phyloP scores from a whole-genome alignment of 164 flowering plant genomes.

The Sextonia rubra region DNA sequence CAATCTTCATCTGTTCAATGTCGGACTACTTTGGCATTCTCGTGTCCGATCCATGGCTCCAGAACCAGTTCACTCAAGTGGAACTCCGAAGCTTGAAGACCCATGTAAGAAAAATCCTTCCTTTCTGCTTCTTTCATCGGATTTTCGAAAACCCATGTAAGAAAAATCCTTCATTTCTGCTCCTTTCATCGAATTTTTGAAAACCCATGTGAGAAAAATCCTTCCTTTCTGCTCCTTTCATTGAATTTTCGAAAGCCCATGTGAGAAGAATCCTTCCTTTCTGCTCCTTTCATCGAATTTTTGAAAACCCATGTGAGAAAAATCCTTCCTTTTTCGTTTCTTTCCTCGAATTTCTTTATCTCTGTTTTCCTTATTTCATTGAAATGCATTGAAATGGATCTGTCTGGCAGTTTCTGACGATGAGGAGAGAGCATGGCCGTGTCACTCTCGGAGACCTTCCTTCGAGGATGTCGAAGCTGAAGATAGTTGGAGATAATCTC shows the following conservation, averaged over 20 bases:
- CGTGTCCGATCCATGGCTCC: constrained; percentile 93
- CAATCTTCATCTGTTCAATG: constrained; percentile 25
- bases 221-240: too few species aligned
- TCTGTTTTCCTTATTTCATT: constrained; percentile 1
- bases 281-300: too few species aligned
- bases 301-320: too few species aligned
- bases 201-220: too few species aligned
- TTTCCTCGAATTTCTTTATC: background rate
- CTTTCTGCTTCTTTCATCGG: background rate
- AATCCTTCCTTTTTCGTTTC: background rate
- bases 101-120: constrained; percentile 35
- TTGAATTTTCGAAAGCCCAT: too few species aligned
- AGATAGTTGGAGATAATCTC: constrained; percentile 73
- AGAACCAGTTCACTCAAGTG: constrained; percentile 89
- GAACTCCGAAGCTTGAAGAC: constrained; percentile 79
- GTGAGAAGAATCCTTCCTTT: too few species aligned
- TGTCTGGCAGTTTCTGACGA: constrained; percentile 49
- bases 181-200: too few species aligned
- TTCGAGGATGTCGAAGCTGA: constrained; percentile 65
- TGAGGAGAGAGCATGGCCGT: constrained; percentile 66
- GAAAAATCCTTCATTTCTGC: background rate
- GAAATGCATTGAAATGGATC: constrained; percentile 1
- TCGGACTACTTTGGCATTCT: constrained; percentile 67
- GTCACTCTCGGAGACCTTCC: constrained; percentile 58
- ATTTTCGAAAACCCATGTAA: too few species aligned